Evolutionary conservation across 2,329 filamentous ascomycete species (phyloP), one percentile per base, ranked within the genome.

Genomic region (Xylariaceae sp.): DNA sequence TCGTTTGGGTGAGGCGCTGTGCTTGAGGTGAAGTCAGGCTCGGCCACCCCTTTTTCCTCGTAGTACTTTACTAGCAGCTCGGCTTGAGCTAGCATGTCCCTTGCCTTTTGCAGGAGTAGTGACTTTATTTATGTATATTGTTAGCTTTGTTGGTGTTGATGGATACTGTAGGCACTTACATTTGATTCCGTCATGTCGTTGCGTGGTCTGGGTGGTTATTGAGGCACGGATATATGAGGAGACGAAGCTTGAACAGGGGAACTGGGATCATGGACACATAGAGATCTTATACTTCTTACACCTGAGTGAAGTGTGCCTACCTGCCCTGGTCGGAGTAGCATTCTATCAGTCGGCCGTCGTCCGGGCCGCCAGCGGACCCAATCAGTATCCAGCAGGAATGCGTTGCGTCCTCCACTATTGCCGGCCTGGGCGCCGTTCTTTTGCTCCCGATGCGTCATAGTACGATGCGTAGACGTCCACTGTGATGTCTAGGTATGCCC

Each of bases 1-100:
- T 39, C 22, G 26, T 32, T 36, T 2, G 51, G 55, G 22, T 54
- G 46, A 36, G 51, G 41, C 49, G 48, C 26, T 3, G 48, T 49
- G 12, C 43, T 30, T 6, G 21, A 2, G 1, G 51, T 44, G 36
- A 54, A 57, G 30, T 54, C 34, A 6, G 55, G 55, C 41, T 42
- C 15, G n/a, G 40, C 26, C 37, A 15, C 40, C 51, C 45, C 51
- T 8, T 51, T 52, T 12, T 39, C 42, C 46, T 57, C 55, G 19
- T 54, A 49, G 34, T 57, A 57, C 10, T 30, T 3, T 26, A 54
- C 55, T 8, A 57, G 51, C 3, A 10, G 49, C 32, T 57, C 55
- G 19, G 51, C 51, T 39, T 57, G 55, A 8, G 10, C 26, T 1
- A 57, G 45, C 0, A 32, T 44, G 6, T 57, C 30, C 6, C 55